Evolutionary conservation across 352 stramenopile genomes (phyloP), one percentile per base, ranked within the genome.

Genomic region (Pythium rhizo-oryzae): DNA sequence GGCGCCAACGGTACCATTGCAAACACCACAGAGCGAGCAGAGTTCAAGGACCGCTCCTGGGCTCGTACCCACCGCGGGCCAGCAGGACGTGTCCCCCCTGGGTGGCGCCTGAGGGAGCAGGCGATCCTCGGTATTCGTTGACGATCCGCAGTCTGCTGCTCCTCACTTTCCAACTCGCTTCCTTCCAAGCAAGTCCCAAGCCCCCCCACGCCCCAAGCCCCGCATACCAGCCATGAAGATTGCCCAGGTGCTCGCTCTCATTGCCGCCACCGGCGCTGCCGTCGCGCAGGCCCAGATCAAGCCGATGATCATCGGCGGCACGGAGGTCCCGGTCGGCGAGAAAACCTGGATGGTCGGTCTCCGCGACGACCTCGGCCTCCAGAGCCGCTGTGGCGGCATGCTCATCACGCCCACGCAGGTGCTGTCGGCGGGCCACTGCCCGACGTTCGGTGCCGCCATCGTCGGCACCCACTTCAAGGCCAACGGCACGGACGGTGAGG

Each of bases 341-440:
- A 62, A 63, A 43, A 69, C 62, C 30, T 69, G 54, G 53, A 62
- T 63, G 63, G 63, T 64, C 47, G 63, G 63, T 55, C 54, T 70
- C 46, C 47, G 47, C 8, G 33, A 60, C 46, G 46, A 59, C 46
- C 21, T 46, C 35, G 23, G 25, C 24, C 54, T 21, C 47, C 56
- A 46, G 50, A 69, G 33, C 62, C 46, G 51, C 23, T 77, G 70
- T 57, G 71, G 71, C 33, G 71, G 66, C 19, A 65, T 58, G 30
- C 67, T 77, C 18, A 77, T 77, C 57, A 62, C 71, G 25, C 71
- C 71, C 7, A 74, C 62, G 24, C 35, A 59, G 25, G 59, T 77
- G 19, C 46, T 77, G 49, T 66, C 66, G 16, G 71, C 71, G 1
- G 71, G 55, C 4, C 71, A 77, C 62, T 77, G 71, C 55, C 35